Percentiles rank a stretch among this genome's conserved stretches.
Conservation (phyloP, 306 rosid species). For the Vicia faba region DNA sequence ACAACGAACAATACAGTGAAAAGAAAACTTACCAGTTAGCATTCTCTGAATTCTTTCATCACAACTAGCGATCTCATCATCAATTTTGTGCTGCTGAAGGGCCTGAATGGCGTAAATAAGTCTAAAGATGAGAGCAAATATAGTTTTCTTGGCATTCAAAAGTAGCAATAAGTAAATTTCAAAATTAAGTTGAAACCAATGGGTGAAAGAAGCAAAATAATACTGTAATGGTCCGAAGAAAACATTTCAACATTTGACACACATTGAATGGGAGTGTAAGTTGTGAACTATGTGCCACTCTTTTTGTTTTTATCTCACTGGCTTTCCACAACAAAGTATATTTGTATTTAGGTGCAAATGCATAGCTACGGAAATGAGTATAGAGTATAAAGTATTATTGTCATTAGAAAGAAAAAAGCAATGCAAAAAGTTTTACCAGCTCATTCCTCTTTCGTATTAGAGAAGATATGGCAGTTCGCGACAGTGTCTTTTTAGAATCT, state of each 20-base stretch:
- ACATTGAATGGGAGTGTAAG: not conserved
- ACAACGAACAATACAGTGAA: slow-evolving; percentile 1
- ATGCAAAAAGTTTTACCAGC: slow-evolving; percentile 51
- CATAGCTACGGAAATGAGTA: slow-evolving; percentile 15
- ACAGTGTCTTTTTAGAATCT: slow-evolving; percentile 51
- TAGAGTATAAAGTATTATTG: slow-evolving; percentile 16
- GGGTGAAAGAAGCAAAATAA: slow-evolving; percentile 21
- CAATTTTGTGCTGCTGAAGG: slow-evolving; percentile 61
- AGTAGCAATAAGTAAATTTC: slow-evolving; percentile 3
- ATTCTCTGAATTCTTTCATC: slow-evolving; percentile 61
- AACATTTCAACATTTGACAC: slow-evolving; percentile 11
- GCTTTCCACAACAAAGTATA: not conserved
- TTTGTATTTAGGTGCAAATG: slow-evolving; percentile 1
- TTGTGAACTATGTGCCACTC: slow-evolving; percentile 4
- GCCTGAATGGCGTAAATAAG: slow-evolving; percentile 55
- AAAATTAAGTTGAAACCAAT: slow-evolving; percentile 22
- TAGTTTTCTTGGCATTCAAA: slow-evolving; percentile 31
- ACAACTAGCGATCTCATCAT: slow-evolving; percentile 66
- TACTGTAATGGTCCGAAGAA: slow-evolving; percentile 19
- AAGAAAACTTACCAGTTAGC: slow-evolving; percentile 51
- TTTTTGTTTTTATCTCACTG: not conserved
- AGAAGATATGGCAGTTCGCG: slow-evolving; percentile 58
- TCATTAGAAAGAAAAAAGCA: slow-evolving; percentile 14
- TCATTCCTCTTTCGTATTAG: slow-evolving; percentile 56
- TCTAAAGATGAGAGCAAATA: slow-evolving; percentile 25